Conservation (phyloP, 73 alveolate genomes). For the Paramecium sonneborni region DNA sequence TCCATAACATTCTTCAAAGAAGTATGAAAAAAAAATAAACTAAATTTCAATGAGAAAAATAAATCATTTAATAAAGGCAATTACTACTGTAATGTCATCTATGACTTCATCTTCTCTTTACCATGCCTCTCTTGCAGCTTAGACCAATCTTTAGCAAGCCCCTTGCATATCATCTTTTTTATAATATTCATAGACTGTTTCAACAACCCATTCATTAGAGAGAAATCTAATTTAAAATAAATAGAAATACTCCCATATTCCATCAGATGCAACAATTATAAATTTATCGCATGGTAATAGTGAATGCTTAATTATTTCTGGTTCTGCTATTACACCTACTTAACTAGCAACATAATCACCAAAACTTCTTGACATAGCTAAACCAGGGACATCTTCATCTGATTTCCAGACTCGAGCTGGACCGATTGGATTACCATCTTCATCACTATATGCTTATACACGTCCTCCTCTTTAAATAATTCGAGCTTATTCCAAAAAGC, state of each 20-base stretch:
- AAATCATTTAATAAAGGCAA: constrained; percentile 68
- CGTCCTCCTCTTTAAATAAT: constrained; percentile 79
- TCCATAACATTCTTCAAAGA: too few species aligned
- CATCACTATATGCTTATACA: constrained; percentile 83
- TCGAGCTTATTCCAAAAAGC: constrained; percentile 72
- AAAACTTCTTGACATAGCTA: constrained; percentile 86
- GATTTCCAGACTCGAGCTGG: constrained; percentile 85
- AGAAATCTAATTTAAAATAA: constrained; percentile 57
- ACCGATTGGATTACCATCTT: constrained; percentile 85
- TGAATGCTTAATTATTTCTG: constrained; percentile 73
- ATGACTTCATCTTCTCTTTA: constrained; percentile 86
- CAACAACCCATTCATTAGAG: constrained; percentile 83
- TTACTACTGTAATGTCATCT: constrained; percentile 93
- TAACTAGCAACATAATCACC: constrained; percentile 86
- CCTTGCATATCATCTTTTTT: constrained; percentile 80
- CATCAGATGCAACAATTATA: constrained; percentile 84
- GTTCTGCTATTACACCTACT: constrained; percentile 84
- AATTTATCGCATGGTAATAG: constrained; percentile 75
- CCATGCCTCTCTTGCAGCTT: constrained; percentile 85
- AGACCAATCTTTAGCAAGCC: constrained; percentile 86
- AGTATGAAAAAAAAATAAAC: too few species aligned
- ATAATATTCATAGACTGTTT: constrained; percentile 81
- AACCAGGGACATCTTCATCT: constrained; percentile 85
- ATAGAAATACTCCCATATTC: constrained; percentile 82
- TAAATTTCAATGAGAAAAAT: not conserved